Conservation (phyloP, 768 basidiomycete genomes). For the Rubroboletus satanas region DNA sequence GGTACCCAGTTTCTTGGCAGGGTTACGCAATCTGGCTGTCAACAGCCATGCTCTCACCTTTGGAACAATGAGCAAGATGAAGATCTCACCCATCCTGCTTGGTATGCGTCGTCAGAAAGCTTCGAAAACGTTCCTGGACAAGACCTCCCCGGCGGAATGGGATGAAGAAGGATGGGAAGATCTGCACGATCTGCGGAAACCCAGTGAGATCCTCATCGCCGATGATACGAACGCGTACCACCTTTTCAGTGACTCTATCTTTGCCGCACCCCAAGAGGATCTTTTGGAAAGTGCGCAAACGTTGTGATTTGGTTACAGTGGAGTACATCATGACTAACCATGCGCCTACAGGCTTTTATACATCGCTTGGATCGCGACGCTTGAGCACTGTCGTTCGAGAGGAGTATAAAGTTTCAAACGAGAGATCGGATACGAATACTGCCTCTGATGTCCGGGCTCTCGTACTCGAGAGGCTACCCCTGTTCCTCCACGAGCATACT, state of each 20-base stretch:
- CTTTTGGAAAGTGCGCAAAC: constrained; percentile 66
- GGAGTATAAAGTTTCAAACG: constrained; percentile 60
- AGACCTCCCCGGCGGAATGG: constrained; percentile 23
- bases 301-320: not conserved
- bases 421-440: constrained; percentile 45
- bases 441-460: constrained; percentile 54
- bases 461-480: constrained; percentile 78
- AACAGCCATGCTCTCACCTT: constrained; percentile 57
- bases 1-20: constrained; percentile 64
- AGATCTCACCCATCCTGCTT: constrained; percentile 64
- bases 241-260: constrained; percentile 72
- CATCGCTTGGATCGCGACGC: constrained; percentile 65
- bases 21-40: constrained; percentile 83
- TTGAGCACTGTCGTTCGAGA: constrained; percentile 74
- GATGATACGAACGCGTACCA: constrained; percentile 84
- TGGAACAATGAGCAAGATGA: constrained; percentile 56
- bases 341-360: constrained; percentile 59
- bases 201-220: constrained; percentile 72
- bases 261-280: constrained; percentile 85
- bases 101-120: constrained; percentile 59
- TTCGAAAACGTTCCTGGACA: constrained; percentile 13
- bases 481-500: constrained; percentile 89
- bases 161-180: constrained; percentile 77
- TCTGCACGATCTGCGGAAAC: constrained; percentile 65
- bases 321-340: not conserved